Conservation (phyloP, 2,329 filamentous ascomycete species). For the Chrysoporthe austroafricana region DNA sequence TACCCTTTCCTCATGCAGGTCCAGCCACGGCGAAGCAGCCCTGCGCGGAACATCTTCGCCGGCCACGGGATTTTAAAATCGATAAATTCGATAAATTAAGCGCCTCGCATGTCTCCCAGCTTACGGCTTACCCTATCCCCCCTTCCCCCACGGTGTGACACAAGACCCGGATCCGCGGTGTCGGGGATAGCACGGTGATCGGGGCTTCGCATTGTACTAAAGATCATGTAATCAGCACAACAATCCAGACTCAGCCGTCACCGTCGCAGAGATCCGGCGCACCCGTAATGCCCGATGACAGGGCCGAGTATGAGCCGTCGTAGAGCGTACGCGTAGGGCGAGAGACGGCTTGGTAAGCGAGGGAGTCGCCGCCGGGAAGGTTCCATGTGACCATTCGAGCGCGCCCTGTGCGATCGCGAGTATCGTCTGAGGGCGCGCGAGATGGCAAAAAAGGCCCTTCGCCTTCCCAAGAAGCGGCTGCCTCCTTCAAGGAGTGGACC, state of each 20-base stretch:
- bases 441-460: neutral
- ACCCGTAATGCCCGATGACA: neutral
- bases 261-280: neutral
- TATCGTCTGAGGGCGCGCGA: neutral
- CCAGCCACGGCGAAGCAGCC: neutral
- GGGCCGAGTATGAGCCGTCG: neutral
- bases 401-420: neutral
- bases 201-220: neutral
- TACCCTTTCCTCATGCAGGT: neutral
- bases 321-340: neutral
- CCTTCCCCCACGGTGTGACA: slow-evolving; percentile 10
- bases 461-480: neutral
- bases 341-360: neutral
- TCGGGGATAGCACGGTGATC: neutral
- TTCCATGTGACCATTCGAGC: neutral
- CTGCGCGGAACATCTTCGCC: neutral
- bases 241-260: neutral
- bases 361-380: neutral
- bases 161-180: neutral
- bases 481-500: neutral
- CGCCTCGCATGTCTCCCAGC: neutral
- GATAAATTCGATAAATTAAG: slow-evolving; percentile 17
- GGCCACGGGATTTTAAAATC: neutral
- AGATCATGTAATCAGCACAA: too few species aligned
- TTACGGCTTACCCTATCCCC: slow-evolving; percentile 8